Evolutionary conservation across 306 rosid genomes (phyloP).

Genomic region (Begonia loranthoides): DNA sequence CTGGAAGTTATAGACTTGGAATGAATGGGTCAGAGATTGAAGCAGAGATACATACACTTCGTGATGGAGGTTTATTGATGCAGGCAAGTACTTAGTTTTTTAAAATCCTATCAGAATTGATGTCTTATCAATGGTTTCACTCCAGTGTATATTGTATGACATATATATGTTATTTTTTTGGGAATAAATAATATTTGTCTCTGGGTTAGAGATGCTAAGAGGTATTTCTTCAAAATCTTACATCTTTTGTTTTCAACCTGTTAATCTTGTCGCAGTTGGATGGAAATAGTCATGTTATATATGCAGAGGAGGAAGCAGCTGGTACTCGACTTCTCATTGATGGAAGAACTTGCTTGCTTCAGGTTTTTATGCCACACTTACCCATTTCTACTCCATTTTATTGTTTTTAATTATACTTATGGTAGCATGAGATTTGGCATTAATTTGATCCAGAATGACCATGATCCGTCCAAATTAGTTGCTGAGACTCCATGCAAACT

Average conservation of each 20-base stretch:
- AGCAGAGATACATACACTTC: slow-evolving; percentile 96
- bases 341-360: slow-evolving; percentile 99
- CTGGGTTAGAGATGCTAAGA: too few species aligned
- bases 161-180: too few species aligned
- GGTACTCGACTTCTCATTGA: slow-evolving; percentile 98
- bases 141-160: too few species aligned
- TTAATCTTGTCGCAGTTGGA: slow-evolving; percentile 55
- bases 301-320: slow-evolving; percentile 99
- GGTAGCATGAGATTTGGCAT: too few species aligned
- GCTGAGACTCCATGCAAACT: slow-evolving; percentile 99
- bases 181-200: too few species aligned
- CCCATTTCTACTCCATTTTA: not conserved
- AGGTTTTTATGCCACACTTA: slow-evolving; percentile 31
- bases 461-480: slow-evolving; percentile 86
- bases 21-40: slow-evolving; percentile 74
- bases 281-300: slow-evolving; percentile 95
- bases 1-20: slow-evolving; percentile 71
- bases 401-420: not conserved
- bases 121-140: too few species aligned
- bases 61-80: slow-evolving; percentile 97
- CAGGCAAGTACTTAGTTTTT: slow-evolving; percentile 56
- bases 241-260: too few species aligned
- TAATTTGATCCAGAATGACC: slow-evolving; percentile 64
- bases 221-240: not conserved
- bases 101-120: not conserved